Conservation (phyloP, 2,329 filamentous ascomycete genomes). For the Alternaria panax region DNA sequence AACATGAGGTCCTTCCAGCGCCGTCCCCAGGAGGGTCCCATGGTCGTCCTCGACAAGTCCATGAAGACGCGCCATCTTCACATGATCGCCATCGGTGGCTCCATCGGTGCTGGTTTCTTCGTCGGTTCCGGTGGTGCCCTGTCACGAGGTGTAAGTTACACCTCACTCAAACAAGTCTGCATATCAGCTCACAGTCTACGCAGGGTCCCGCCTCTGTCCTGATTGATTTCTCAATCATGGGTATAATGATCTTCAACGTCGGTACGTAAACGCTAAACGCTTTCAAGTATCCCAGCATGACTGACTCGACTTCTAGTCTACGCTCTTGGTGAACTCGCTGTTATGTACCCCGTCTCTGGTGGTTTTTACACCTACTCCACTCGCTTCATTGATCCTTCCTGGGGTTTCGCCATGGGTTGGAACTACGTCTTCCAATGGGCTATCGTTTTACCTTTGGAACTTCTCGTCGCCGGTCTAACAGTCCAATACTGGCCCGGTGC, state of each 20-base stretch:
- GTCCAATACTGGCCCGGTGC: constrained; percentile 47
- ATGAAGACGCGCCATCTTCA: constrained; percentile 67
- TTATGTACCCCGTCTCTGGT: constrained; percentile 65
- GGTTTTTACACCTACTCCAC: constrained; percentile 60
- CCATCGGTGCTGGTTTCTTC: constrained; percentile 70
- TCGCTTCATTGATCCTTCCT: constrained; percentile 59
- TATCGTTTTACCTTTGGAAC: constrained; percentile 50
- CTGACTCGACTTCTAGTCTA: constrained; percentile 59
- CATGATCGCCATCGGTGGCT: constrained; percentile 69
- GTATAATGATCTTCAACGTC: constrained; percentile 51
- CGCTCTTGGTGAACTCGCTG: constrained; percentile 61
- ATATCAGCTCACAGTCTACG: constrained; percentile 8
- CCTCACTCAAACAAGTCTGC: not conserved
- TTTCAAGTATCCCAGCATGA: not conserved
- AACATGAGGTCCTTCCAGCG: constrained; percentile 47
- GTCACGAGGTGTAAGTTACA: constrained; percentile 56
- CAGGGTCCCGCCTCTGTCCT: constrained; percentile 44
- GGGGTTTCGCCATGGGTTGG: constrained; percentile 50
- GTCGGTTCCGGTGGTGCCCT: constrained; percentile 66
- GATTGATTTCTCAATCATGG: constrained; percentile 52
- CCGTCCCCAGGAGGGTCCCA: constrained; percentile 32
- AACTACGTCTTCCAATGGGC: constrained; percentile 50
- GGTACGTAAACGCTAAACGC: constrained; percentile 30
- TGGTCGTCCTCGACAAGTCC: constrained; percentile 47
- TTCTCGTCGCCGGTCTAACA: constrained; percentile 50